Evolutionary conservation across 805 yeast genomes (phyloP), one percentile per base, ranked within the genome.

Genomic region (Wickerhamiella sorbophila): DNA sequence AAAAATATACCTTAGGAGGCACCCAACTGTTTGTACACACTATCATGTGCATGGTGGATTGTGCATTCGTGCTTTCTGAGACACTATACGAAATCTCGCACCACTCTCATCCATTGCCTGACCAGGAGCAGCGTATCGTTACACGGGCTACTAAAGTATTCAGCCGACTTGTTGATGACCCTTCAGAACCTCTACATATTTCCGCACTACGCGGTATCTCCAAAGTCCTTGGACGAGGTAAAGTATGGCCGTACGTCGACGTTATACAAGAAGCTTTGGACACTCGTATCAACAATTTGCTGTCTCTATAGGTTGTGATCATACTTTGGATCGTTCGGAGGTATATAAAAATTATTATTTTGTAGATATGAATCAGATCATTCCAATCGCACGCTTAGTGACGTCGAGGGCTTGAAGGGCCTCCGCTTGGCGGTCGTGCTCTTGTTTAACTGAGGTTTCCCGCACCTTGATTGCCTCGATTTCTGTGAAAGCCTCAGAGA

Each of bases 371-470:
- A n/a, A n/a, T n/a, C n/a, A n/a, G n/a, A n/a, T n/a, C n/a, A n/a
- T n/a, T n/a, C n/a, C n/a, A n/a, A n/a, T n/a, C 12, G 29, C 29
- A 8, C 12, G 6, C 12, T 12, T 6, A 24, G 29, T 24, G 6
- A 12, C 12, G 12, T 6, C 29, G 10, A 24, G 12, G 29, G 29
- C 12, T 24, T 24, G 29, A 12, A 24, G 29, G 29, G 29, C 29
- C 12, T 31, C 33, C n/a, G n/a, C 33, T n/a, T 66, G 67, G 44
- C 67, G 70, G 51, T 77, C 85, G 19, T 71, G 58, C 44, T 77
- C 84, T 54, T 78, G 83, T 41, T 77, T 71, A n/a, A 77, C 74
- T 5, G 84, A 79, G 41, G 69, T 75, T 20, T 71, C 76, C 46
- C 72, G 68, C 41, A 75, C 59, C 46, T 71, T 75, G 41, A 67